Evolutionary conservation across 495 filamentous ascomycete genomes (phyloP), one percentile per base, ranked within the genome.

Genomic region (Penicillium bovifimosum): DNA sequence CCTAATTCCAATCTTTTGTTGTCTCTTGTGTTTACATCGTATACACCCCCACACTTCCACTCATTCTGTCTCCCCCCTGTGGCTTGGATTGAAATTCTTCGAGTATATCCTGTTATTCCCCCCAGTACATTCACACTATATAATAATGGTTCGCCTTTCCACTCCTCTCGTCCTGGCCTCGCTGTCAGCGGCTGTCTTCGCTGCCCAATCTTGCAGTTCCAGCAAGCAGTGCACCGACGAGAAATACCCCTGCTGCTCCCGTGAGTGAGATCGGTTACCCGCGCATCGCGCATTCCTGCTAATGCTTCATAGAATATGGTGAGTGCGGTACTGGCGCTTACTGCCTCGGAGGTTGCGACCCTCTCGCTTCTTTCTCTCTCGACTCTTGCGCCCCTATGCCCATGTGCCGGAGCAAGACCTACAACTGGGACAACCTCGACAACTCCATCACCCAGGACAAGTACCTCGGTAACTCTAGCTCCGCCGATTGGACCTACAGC

Each of bases 261-360:
- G 91, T 96, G 77, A 76, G 86, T 88, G 31, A 31, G 26, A 35
- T 54, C 38, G 20, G 20, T 24, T 24, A 2, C 20, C 20, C 4
- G 2, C 20, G 20, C 20, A 24, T 24, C 20, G 20, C 20, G 20
- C 2, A 24, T 24, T 24, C 39, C 6, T 32, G 18, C 32, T 58
- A 17, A 60, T 32, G 1, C 28, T 42, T 61, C 96, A 96, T 71
- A 97, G 92, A 91, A 71, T 98, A 98, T 72, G 88, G 88, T 55
- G 79, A 93, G 74, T 98, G 93, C 64, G 84, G 91, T 74, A 86
- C 89, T 36, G 93, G 93, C 60, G 93, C 90, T 43, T 97, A 87
- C 79, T 98, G 93, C 60, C 84, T 98, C 18, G 95, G 95, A 49
- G 93, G 93, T 53, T 98, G 93, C 74, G 92, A 98, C 67, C 86